Evolutionary conservation across 2,329 filamentous ascomycete species (phyloP).

Genomic region (Pseudogymnoascus sp.): DNA sequence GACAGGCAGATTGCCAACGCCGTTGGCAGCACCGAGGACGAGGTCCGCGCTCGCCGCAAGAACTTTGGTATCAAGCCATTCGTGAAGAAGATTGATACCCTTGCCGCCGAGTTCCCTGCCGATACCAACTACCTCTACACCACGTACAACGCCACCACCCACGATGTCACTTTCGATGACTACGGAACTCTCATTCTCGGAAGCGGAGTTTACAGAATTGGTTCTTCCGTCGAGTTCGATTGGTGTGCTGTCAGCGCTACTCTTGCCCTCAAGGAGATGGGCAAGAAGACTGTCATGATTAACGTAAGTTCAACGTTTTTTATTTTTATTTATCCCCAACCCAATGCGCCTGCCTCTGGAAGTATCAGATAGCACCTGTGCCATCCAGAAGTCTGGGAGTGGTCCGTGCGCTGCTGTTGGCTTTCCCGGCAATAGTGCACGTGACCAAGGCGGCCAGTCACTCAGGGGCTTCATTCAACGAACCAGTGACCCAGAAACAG

Average conservation of each 20-base stretch:
- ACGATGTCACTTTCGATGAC: conserved; percentile 91
- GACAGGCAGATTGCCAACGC: conserved; percentile 89
- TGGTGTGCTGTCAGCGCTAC: conserved; percentile 95
- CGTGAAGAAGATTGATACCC: conserved; percentile 97
- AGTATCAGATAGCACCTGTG: background rate
- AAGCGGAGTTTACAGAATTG: conserved; percentile 94
- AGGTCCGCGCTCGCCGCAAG: conserved; percentile 77
- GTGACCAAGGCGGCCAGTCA: background rate
- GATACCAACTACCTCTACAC: conserved; percentile 96
- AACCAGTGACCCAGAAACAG: background rate
- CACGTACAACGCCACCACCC: conserved; percentile 90
- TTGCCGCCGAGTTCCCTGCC: conserved; percentile 93
- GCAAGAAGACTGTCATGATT: conserved; percentile 97
- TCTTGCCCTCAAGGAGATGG: conserved; percentile 72
- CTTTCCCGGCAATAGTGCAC: background rate
- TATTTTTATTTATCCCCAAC: conserved; percentile 2
- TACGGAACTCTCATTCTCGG: conserved; percentile 84
- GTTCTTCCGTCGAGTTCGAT: conserved; percentile 96
- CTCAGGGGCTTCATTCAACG: background rate
- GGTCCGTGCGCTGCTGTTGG: background rate
- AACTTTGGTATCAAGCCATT: conserved; percentile 85
- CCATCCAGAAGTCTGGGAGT: background rate
- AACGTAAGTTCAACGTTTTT: conserved; percentile 48
- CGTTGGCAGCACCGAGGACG: conserved; percentile 78
- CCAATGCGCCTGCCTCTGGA: conserved; percentile 2